These are phyloP conservation scores for Aspergillus latus DNA, from an alignment of 2,329 filamentous ascomycete genomes.

Conservation along the genomic window DNA sequence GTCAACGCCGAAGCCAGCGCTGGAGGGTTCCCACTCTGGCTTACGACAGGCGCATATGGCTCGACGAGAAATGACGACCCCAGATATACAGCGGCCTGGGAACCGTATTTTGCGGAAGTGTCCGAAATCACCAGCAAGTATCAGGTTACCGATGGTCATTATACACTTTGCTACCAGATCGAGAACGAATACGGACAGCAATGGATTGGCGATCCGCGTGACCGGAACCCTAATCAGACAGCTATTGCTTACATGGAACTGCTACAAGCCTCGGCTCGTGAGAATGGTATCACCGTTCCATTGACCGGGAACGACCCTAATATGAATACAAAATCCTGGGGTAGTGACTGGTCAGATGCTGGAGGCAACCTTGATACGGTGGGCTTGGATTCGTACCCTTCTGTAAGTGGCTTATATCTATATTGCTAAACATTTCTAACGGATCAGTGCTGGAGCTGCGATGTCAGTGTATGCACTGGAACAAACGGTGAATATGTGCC, in stretches of 20 bases:
- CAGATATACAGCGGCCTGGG: constrained; percentile 33
- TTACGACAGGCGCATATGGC: constrained; percentile 55
- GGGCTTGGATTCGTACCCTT: constrained; percentile 41
- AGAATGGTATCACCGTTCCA: constrained; percentile 59
- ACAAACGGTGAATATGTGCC: constrained; percentile 61
- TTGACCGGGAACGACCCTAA: constrained; percentile 62
- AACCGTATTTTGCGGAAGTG: constrained; percentile 31
- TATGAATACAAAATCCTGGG: constrained; percentile 60
- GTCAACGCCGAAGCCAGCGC: constrained; percentile 64
- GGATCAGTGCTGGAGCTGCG: constrained; percentile 64
- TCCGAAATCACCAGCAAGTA: constrained; percentile 32
- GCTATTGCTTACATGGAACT: constrained; percentile 47
- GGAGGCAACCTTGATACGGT: constrained; percentile 45
- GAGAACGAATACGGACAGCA: constrained; percentile 43
- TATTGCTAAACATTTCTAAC: constrained; percentile 44
- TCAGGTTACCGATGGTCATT: constrained; percentile 32
- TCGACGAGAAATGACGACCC: constrained; percentile 34
- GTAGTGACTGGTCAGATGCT: constrained; percentile 57
- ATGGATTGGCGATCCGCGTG: constrained; percentile 30
- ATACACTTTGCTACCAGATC: constrained; percentile 32
- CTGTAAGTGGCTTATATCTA: constrained; percentile 48
- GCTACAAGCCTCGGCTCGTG: constrained; percentile 54
- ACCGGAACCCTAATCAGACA: constrained; percentile 50
- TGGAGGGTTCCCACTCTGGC: constrained; percentile 63
- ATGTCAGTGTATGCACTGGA: constrained; percentile 59